Evolutionary conservation across 2,329 filamentous ascomycete genomes (phyloP), one percentile per base, ranked within the genome.

Genomic region (Aureobasidium lini): DNA sequence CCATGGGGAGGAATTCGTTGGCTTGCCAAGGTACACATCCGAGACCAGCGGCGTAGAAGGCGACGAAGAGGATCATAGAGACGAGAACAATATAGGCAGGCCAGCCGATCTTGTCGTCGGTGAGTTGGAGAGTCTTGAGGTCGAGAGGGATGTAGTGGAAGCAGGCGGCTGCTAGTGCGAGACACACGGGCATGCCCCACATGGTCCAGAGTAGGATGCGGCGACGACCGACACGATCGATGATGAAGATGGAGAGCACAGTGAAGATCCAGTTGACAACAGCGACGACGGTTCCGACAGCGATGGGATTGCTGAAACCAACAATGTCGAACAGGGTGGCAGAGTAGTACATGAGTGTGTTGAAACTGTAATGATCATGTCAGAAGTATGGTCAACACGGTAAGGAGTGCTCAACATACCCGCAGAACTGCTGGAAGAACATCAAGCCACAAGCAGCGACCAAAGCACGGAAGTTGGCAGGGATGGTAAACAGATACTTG

Each of bases 281-380:
- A 0, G 90, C 90, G 13, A 95, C 87, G 3, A 84, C 86, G 62
- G 94, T 81, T 1, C 89, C 89, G 1, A 88, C 90, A 52, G 93
- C 79, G 0, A 89, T 94, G 6, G 90, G 90, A 57, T 84, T 87
- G 46, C 81, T 79, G 70, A 95, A 95, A 0, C 87, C 87, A 1
- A 95, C 80, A 37, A 90, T 80, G 37, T 70, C 68, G 61, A 77
- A 78, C 1, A 78, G 66, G 0, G 73, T 77, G 0, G 72, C 66
- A 2, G 70, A 72, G 57, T 77, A 95, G 73, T 95, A 95, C 90
- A 95, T 95, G 36, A 95, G 78, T 9, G 88, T 91, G 74, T 96
- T 95, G 65, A 74, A 74, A 8, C 43, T 46, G 13, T 44, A 5
- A 23, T 10, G 42, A 28, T 5, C 13, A 10, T 44, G 42, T 44